Percentiles rank a stretch among this genome's conserved stretches.
Evolutionary conservation across 2,329 filamentous ascomycete species (phyloP).

Genomic region (Leptographium radiaticola): DNA sequence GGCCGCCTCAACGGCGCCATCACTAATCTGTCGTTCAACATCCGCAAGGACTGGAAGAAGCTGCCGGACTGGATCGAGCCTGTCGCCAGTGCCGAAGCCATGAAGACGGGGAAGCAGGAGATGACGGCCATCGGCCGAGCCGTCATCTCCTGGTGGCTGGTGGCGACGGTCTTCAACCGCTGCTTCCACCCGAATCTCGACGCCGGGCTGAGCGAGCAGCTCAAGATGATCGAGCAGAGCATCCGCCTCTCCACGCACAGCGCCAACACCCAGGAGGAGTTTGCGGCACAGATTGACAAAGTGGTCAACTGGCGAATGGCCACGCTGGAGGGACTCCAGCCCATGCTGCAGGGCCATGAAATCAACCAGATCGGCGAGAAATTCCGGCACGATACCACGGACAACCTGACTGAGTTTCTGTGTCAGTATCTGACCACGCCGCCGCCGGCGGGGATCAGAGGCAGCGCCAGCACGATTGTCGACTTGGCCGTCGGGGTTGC

Average conservation of each 20-base stretch:
- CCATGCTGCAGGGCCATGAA: conserved; percentile 51
- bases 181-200: conserved; percentile 90
- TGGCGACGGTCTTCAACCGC: conserved; percentile 80
- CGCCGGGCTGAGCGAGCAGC: conserved; percentile 55
- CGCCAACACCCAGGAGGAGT: conserved; percentile 69
- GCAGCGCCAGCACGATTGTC: conserved; percentile 82
- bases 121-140: conserved; percentile 94
- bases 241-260: conserved; percentile 67
- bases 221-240: conserved; percentile 80
- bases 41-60: conserved; percentile 82
- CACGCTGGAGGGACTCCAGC: conserved; percentile 79
- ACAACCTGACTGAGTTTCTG: conserved; percentile 54
- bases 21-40: conserved; percentile 89
- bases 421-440: conserved; percentile 65
- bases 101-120: conserved; percentile 82
- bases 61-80: conserved; percentile 70
- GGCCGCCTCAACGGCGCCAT: conserved; percentile 85
- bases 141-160: conserved; percentile 77
- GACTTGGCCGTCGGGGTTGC: conserved; percentile 80
- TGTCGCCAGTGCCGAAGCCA: conserved; percentile 73
- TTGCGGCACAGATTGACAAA: conserved; percentile 74
- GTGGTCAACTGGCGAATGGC: conserved; percentile 88
- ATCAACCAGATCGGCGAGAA: conserved; percentile 52
- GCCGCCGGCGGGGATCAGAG: conserved; percentile 68
- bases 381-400: conserved; percentile 58